Evolutionary conservation across 2,329 filamentous ascomycete species (phyloP), one percentile per base, ranked within the genome.

Genomic region (Sporothrix dimorphospora): DNA sequence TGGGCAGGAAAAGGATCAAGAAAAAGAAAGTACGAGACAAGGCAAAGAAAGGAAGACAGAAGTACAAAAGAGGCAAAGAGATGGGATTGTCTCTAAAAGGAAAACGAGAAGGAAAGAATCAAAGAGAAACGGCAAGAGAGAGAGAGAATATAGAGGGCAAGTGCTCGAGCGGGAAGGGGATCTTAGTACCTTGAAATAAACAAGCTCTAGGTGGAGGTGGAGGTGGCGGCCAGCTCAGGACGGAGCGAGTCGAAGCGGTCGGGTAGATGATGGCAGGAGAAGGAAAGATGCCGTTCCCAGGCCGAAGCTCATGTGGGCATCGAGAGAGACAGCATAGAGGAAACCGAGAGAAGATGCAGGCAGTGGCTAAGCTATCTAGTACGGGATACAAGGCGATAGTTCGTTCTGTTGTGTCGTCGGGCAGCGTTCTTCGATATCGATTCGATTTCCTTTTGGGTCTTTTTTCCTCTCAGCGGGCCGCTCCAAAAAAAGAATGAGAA

Each of bases 171-270:
- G 67, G 67, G 19, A 59, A 30, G 67, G 6, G 38, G 51, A 53
- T 66, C 24, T 49, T 49, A 51, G 34, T 70, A 70, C 68, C 68
- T 70, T 61, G 53, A 38, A 38, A 70, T 49, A 49, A 61, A 70
- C 42, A 61, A 70, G 68, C 51, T 40, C 19, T 19, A 40, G 42
- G 30, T 40, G 30, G 51, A 55, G 66, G 49, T 70, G 42, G 55
- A 70, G 40, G 68, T 51, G 68, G 42, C 68, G 68, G 53, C 68
- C 55, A 61, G 53, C 68, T 40, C 68, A 70, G 67, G 51, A 59
- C 51, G 66, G 66, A 69, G 45, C 21, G 34, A 19, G 30, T 53
- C 66, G 67, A 69, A n/a, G 38, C 67, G 38, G 67, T 40, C 67
- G 67, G 38, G 67, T 34, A 38, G 21, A 45, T 59, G 67, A 30